These are phyloP conservation scores for Fagopyrum esculentum DNA, from an alignment of 148 eudicot genomes.

Conservation along the genomic window DNA sequence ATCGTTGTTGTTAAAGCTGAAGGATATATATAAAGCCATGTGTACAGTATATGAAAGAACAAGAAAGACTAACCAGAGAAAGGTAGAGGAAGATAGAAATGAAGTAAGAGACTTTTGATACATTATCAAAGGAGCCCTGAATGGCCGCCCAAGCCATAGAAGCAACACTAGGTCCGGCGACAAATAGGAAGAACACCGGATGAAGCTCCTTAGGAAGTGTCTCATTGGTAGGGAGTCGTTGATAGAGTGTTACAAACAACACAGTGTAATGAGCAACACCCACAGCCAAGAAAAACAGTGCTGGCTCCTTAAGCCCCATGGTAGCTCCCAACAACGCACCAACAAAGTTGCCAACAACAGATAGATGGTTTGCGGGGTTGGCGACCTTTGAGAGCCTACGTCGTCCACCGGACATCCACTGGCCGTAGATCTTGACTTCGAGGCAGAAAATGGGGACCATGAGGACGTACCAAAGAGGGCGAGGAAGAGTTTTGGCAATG, in stretches of 20 bases:
- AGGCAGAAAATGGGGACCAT: constrained; percentile 71
- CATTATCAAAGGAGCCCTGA: constrained; percentile 67
- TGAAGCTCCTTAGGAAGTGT: constrained; percentile 93
- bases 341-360: constrained; percentile 83
- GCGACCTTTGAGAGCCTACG: constrained; percentile 87
- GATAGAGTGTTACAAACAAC: constrained; percentile 84
- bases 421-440: constrained; percentile 87
- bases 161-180: constrained; percentile 88
- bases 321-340: constrained; percentile 81
- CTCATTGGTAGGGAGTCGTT: constrained; percentile 85
- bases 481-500: constrained; percentile 30
- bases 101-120: constrained; percentile 68
- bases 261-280: constrained; percentile 88
- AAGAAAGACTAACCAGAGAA: constrained; percentile 58
- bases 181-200: constrained; percentile 89
- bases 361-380: constrained; percentile 71
- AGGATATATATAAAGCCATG: background rate
- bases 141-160: constrained; percentile 90
- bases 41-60: background rate
- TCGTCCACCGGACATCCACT: constrained; percentile 97
- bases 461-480: constrained; percentile 61
- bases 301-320: constrained; percentile 92
- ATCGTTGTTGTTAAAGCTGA: background rate
- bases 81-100: constrained; percentile 78
- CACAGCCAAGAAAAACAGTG: constrained; percentile 79